Percentiles rank a stretch among this genome's conserved stretches.
These are phyloP conservation scores for Mycena venus DNA, from an alignment of 768 basidiomycete species.

Conservation along the genomic window DNA sequence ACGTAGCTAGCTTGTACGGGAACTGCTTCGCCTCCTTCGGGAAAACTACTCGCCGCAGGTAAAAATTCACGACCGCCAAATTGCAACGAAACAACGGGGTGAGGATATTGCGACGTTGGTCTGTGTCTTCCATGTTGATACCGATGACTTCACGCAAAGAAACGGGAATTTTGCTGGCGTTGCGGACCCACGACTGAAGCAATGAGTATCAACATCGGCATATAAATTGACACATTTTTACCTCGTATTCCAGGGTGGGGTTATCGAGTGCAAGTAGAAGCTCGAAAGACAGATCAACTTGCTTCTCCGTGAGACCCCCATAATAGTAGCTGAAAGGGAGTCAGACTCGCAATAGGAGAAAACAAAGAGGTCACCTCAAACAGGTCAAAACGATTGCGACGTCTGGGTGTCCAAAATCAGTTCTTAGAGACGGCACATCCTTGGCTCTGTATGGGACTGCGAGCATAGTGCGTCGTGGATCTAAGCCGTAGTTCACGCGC, in stretches of 20 bases:
- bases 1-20: constrained; percentile 58
- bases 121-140: constrained; percentile 57
- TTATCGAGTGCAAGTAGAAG: constrained; percentile 56
- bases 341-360: constrained; percentile 38
- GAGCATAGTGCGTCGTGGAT: constrained; percentile 55
- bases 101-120: constrained; percentile 44
- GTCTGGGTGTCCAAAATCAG: constrained; percentile 69
- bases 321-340: constrained; percentile 55
- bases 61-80: constrained; percentile 59
- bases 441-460: constrained; percentile 70
- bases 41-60: constrained; percentile 59
- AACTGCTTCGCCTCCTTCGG: constrained; percentile 65
- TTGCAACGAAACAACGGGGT: constrained; percentile 53
- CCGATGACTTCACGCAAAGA: constrained; percentile 48
- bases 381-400: constrained; percentile 60
- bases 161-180: constrained; percentile 41
- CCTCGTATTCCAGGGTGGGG: constrained; percentile 55
- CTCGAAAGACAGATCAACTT: constrained; percentile 54
- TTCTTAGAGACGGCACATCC: constrained; percentile 58
- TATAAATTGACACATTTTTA: background rate
- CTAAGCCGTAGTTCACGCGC: constrained; percentile 67
- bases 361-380: constrained; percentile 7
- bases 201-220: background rate
- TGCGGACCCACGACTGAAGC: constrained; percentile 46
- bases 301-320: constrained; percentile 53